Conservation (phyloP, 441 rosid species). For the Brassica balearica region DNA sequence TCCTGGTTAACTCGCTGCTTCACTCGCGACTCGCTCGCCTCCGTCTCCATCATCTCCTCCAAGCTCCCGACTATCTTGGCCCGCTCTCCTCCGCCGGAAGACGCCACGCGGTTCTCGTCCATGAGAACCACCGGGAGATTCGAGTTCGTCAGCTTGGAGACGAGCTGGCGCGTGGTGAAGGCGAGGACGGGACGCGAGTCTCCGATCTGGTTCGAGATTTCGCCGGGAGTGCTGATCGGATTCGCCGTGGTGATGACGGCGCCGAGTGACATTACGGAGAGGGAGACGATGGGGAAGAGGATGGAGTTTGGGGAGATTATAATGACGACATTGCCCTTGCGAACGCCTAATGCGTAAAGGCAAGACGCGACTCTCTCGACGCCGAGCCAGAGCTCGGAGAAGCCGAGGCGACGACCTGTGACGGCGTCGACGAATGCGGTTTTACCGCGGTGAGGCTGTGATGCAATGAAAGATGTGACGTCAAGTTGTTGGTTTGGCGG, state of each 20-base stretch:
- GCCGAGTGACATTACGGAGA: slow-evolving; percentile 86
- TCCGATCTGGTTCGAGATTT: slow-evolving; percentile 62
- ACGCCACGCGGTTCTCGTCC: slow-evolving; percentile 22
- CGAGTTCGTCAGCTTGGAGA: slow-evolving; percentile 50
- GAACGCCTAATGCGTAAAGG: slow-evolving; percentile 67
- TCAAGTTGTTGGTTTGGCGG: slow-evolving; percentile 67
- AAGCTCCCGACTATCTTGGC: slow-evolving; percentile 51
- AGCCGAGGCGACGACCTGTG: slow-evolving; percentile 65
- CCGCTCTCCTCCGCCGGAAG: neutral
- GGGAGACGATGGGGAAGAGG: slow-evolving; percentile 80
- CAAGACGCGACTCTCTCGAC: slow-evolving; percentile 70
- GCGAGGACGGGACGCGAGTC: slow-evolving; percentile 75
- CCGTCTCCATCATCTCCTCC: slow-evolving; percentile 54
- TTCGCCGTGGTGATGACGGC: slow-evolving; percentile 87
- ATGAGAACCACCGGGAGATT: slow-evolving; percentile 59
- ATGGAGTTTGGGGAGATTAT: slow-evolving; percentile 86
- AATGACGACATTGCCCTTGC: slow-evolving; percentile 77
- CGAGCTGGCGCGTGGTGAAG: slow-evolving; percentile 60
- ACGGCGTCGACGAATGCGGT: slow-evolving; percentile 82
- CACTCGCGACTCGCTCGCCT: slow-evolving; percentile 46
- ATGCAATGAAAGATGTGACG: slow-evolving; percentile 74
- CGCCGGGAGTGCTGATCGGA: slow-evolving; percentile 72
- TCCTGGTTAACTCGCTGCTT: slow-evolving; percentile 65
- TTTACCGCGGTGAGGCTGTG: slow-evolving; percentile 72
- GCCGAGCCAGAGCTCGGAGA: slow-evolving; percentile 66